Base-by-base conservation (phyloP, 208 protist species). In the Porcisia hertigi region DNA sequence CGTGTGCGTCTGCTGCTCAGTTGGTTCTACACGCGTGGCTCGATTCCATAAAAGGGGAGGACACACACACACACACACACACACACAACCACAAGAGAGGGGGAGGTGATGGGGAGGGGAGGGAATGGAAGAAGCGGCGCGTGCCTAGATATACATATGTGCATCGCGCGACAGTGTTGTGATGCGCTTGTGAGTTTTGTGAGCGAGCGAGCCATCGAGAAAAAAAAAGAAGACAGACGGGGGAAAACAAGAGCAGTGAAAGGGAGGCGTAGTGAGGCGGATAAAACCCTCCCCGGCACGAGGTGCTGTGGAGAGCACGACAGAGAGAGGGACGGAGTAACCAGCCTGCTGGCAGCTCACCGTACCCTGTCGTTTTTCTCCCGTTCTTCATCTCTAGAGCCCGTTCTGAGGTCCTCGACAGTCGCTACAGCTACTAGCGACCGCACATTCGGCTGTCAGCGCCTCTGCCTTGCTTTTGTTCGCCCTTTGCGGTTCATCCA, bases 101-200 rank as follows among this genome's bases (percentile, higher is more conserved):
- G 1, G 8, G 63, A 16, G 39, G 0, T 18, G 3, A 39, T 45
- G 60, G 58, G 58, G 25, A 36, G 25, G 58, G 58, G 34, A 62
- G 12, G 25, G 25, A 7, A 14, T 11, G 3, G 6, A 39, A 12
- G 12, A 62, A 34, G 25, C 5, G 63, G 20, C 3, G 63, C 41
- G 47, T 64, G 34, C 12, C 34, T 64, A 64, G n/a, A 39, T 64
- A 64, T 64, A 64, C 58, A 64, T 64, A 64, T 41, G 34, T 64
- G 25, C n/a, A 64, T 64, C n/a, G 23, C 63, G 23, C 63, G 41
- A 34, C 20, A 25, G 63, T 49, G 63, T 14, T 65, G 36, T 11
- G 3, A 30, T 45, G 60, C 39, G 60, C 34, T 36, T 67, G 34
- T 39, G 43, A 9, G 58, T 16, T 2, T 9, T 12, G 55, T 63